Base-by-base conservation (phyloP, 192 early-diverging fungal genomes). In the Podochytrium sp. region DNA sequence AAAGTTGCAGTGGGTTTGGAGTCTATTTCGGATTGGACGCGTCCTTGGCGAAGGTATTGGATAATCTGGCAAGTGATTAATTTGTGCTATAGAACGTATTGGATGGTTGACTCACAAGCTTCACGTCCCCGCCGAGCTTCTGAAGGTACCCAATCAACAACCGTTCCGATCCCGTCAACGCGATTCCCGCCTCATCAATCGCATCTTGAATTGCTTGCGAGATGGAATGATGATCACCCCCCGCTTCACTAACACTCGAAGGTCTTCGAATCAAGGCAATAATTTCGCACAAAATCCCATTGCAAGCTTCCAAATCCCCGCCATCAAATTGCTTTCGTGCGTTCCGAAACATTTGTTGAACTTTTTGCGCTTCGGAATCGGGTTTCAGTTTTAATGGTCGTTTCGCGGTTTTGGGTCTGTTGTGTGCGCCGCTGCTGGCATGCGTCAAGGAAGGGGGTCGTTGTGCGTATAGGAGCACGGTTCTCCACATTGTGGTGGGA, bases 401-500 rank as follows among this genome's bases (percentile, higher is more conserved):
- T 80, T 20, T 34, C 34, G 5, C 76, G 79, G 77, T 32, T 73
- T 68, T 41, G 62, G 69, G 14, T 72, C 52, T 20, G 53, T 47
- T 14, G 43, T 68, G 20, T 76, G 56, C 2, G 78, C 64, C 66
- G 71, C 72, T 30, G 29, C 82, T 79, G n/a, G 78, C 76, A 16
- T 58, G 82, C 30, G 71, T 78, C 23, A 78, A 51, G 18, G 76
- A 57, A 20, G 80, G 73, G 1, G 83, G 80, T 53, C 75, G 69
- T 51, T 83, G 70, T 7, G 81, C 68, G 65, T 85, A 87, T 2
- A 87, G 76, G 10, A 87, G 52, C 20, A 81, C 86, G 23, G 86
- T 87, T 40, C 74, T 71, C 41, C 81, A 79, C 86, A 87, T 87
- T n/a, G 80, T 77, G 5, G 80, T 42, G 14, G 86, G 86, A 72